Evolutionary conservation across 164 flowering plant genomes (phyloP), one percentile per base, ranked within the genome.

Genomic region (Chimonanthus salicifolius): DNA sequence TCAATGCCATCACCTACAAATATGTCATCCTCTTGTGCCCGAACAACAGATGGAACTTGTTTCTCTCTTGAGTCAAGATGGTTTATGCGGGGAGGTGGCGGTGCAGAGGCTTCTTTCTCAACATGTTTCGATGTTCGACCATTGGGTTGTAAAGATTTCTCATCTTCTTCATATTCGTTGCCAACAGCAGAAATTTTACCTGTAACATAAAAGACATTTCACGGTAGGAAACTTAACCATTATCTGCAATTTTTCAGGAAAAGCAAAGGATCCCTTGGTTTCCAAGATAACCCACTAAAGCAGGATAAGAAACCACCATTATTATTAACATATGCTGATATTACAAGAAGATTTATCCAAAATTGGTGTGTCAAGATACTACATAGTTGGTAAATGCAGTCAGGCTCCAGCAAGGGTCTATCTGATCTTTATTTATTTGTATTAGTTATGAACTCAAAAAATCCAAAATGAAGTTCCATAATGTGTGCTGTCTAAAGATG

Each of bases 1-100:
- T 93, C 92, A 69, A 85, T 74, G 13, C 99, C 99, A 44, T 84
- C 99, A 62, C 98, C 99, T 1, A 93, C 87, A 86, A 95, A 95
- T 70, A 95, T 90, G 80, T 95, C 98, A 50, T 90, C 92, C 64
- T 90, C 92, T 71, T 90, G 98, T 80, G 49, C 80, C 76, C 98
- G 88, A 75, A 83, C 83, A 82, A 84, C 85, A 78, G 77, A 47
- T 10, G 87, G 85, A 64, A 71, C 85, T 77, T 82, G 88, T 70
- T 87, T 88, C 77, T 85, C 94, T 67, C 68, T 85, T 4, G 80
- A 62, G 71, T 87, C 92, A 44, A 70, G 69, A 70, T 68, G 76
- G 78, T 80, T 83, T 80, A 77, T 89, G 68, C 73, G 85, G 13
- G 81, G 84, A 76, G 89, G 90, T 54, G 86, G 88, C 8, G 86